These are phyloP conservation scores for Spongispora temasekensis DNA, from an alignment of 1,284 basidiomycete species.

Conservation along the genomic window DNA sequence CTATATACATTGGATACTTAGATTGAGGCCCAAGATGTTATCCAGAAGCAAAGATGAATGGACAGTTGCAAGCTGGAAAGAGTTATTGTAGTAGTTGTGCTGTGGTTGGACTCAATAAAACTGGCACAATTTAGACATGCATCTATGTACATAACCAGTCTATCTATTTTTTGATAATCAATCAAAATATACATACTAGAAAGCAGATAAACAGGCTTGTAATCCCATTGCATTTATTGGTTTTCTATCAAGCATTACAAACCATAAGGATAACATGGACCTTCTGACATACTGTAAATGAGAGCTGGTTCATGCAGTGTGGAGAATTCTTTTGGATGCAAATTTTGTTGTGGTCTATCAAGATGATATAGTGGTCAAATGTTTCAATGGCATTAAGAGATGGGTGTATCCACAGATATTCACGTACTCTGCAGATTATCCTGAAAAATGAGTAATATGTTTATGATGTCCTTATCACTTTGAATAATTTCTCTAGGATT, in stretches of 20 bases:
- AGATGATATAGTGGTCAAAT: not conserved
- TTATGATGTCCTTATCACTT: not conserved
- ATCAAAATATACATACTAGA: constrained; percentile 4
- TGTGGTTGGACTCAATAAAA: constrained; percentile 2
- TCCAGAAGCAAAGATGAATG: not conserved
- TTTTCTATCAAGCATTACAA: not conserved
- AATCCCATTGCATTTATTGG: not conserved
- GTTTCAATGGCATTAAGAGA: not conserved
- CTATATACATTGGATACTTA: not conserved
- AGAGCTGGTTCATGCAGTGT: not conserved
- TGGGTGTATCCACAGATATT: not conserved
- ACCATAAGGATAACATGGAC: not conserved
- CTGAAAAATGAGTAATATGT: constrained; percentile 1
- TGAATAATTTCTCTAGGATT: constrained; percentile 5
- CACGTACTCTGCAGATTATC: constrained; percentile 6
- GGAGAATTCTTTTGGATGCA: not conserved
- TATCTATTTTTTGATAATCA: not conserved
- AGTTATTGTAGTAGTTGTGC: constrained; percentile 2
- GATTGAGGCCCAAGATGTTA: not conserved
- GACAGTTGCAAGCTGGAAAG: not conserved
- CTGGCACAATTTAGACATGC: not conserved
- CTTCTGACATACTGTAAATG: not conserved
- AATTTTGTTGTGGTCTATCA: not conserved
- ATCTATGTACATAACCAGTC: not conserved
- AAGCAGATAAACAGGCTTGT: not conserved